Base-by-base conservation (phyloP, 345 rosid species). In the Salix koriyanagi region DNA sequence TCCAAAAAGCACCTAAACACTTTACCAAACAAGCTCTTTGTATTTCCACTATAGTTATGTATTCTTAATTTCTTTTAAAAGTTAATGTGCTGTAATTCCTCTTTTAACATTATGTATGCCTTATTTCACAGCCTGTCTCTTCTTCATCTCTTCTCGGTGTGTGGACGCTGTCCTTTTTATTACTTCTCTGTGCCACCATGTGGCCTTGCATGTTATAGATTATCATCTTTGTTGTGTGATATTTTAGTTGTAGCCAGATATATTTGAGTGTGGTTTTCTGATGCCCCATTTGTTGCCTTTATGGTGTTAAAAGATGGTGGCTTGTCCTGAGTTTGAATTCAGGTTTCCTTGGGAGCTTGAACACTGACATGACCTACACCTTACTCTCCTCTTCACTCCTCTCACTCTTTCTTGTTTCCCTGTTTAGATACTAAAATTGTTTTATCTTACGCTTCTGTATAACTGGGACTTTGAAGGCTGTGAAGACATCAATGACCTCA, bases 391-490 rank as follows among this genome's bases (percentile, higher is more conserved):
- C 50, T 9, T 42, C 42, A 11, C 30, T 25, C 36, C 10, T n/a
- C 25, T 58, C 67, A 19, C 36, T 46, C 68, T 21, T 67, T n/a
- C 32, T 26, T 26, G 46, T 42, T 2, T 37, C 48, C 71, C 46
- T 67, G 12, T 39, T 48, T 25, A 39, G 65, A 50, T 60, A 16
- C 16, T 61, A 25, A 39, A 60, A 67, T 44, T 67, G 12, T 37
- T 54, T 36, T 68, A 76, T 60, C 76, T 79, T 39, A 76, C 60
- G 46, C 65, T 13, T 82, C 21, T 65, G 48, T 74, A 37, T 67
- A 32, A 50, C 36, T 77, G 75, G 72, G 64, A 65, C 77, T 68
- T 82, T 80, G 70, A 90, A 95, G 97, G 88, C 84, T 84, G 78
- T 61, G 70, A 91, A 93, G 85, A 76, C 87, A 71, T 82, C 90